These are phyloP conservation scores for Boletus smithii DNA, from an alignment of 1,284 basidiomycete species.

Conservation along the genomic window DNA sequence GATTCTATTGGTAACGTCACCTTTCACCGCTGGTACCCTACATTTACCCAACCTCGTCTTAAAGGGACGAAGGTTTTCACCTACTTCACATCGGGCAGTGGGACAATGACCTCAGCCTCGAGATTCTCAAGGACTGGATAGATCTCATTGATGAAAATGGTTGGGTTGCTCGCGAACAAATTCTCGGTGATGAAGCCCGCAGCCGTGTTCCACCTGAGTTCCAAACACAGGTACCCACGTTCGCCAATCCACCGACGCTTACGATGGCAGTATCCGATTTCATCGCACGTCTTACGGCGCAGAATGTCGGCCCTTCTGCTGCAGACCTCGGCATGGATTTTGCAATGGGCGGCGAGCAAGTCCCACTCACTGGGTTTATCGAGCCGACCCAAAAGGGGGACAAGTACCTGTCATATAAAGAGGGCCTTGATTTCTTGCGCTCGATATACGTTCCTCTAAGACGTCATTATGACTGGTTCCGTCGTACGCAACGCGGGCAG, in stretches of 20 bases:
- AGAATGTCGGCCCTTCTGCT: conserved; percentile 44
- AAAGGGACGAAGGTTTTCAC: conserved; percentile 95
- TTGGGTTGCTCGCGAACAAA: conserved; percentile 95
- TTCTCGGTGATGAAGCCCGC: conserved; percentile 91
- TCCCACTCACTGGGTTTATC: conserved; percentile 38
- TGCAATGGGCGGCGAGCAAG: conserved; percentile 46
- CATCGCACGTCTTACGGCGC: conserved; percentile 67
- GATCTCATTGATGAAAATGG: conserved; percentile 87
- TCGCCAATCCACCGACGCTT: conserved; percentile 92
- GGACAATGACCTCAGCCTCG: conserved; percentile 89
- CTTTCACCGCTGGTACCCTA: neutral
- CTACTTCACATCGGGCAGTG: conserved; percentile 85
- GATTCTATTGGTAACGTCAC: conserved; percentile 81
- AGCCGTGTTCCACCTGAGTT: conserved; percentile 89
- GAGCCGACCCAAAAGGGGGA: conserved; percentile 35
- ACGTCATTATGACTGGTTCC: conserved; percentile 94
- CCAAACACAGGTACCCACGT: conserved; percentile 87
- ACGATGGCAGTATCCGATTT: conserved; percentile 88
- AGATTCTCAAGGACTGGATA: conserved; percentile 89
- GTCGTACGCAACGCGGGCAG: conserved; percentile 87
- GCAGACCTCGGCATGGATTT: conserved; percentile 65
- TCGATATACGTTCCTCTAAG: conserved; percentile 83
- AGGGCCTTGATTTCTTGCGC: conserved; percentile 66
- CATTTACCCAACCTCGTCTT: conserved; percentile 4
- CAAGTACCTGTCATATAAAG: conserved; percentile 54